Base-by-base conservation (phyloP, 352 stramenopile species). In the Globisporangium splendens region DNA sequence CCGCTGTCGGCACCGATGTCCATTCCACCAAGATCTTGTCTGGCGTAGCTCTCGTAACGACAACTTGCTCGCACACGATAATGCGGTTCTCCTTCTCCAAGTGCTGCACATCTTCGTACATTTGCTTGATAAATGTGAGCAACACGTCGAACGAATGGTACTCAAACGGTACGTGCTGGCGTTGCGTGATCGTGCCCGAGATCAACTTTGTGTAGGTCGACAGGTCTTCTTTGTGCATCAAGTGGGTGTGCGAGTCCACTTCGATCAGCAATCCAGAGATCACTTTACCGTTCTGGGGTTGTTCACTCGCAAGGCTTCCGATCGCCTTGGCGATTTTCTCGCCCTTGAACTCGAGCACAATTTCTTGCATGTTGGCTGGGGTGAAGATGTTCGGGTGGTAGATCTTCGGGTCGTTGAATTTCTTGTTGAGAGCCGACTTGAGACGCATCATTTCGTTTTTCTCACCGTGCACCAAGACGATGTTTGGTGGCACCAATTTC, bases 401-500 rank as follows among this genome's bases (percentile, higher is more conserved):
- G 31, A 83, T 65, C 59, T 92, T 95, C 8, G 86, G 78, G 59
- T 95, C 81, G 86, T 90, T 83, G 61, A 95, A 95, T 63, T 96
- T 96, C 57, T 95, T 94, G 33, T 79, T 79, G 41, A 98, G 64
- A 15, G 91, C 93, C 35, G 85, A 91, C 65, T 98, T 98, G 44
- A 99, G 69, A 54, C 94, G 79, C 70, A 96, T 97, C 95, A 99
- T 98, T 72, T 99, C 93, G 61, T 98, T 97, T 68, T 98, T 98
- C 61, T 98, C 92, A n/a, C 97, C 97, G 65, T 98, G 95, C 8
- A 98, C 96, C 1, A 97, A 86, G 18, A 98, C 96, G 63, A 97
- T 96, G 63, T 97, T 96, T 0, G 89, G 87, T n/a, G 91, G 90
- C 31, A 93, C 83, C 6, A 98, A 86, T 55, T 92, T 92, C 50